Percentiles rank a stretch among this genome's conserved stretches.
Conservation (phyloP, 169 alveolate species). For the Cytauxzoon felis region DNA sequence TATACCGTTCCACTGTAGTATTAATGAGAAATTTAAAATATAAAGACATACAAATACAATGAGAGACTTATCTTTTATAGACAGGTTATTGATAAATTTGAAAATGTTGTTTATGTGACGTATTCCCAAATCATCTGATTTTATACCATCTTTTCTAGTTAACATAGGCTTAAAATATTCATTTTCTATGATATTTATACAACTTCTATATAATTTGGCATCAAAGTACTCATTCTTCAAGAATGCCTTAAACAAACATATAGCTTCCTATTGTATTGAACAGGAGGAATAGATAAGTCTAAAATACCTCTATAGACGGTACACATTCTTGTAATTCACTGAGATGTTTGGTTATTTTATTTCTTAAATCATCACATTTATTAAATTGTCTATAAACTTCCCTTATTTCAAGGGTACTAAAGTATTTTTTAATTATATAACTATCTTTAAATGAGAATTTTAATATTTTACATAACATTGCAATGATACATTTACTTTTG, state of each 20-base stretch:
- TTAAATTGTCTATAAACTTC: not conserved
- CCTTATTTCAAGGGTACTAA: not conserved
- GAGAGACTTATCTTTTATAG: constrained; percentile 27
- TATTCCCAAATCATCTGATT: not conserved
- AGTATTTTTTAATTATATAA: too few species aligned
- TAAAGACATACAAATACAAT: constrained; percentile 30
- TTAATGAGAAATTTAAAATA: not conserved
- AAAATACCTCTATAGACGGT: constrained; percentile 16
- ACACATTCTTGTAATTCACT: constrained; percentile 1
- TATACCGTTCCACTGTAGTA: constrained; percentile 35
- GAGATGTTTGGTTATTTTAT: not conserved
- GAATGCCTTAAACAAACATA: constrained; percentile 16
- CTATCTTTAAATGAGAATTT: too few species aligned
- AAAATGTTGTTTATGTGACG: not conserved
- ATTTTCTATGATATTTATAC: constrained; percentile 36
- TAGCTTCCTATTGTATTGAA: constrained; percentile 36
- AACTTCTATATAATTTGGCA: constrained; percentile 18
- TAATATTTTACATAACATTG: too few species aligned
- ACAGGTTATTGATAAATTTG: constrained; percentile 20
- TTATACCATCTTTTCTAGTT: constrained; percentile 5
- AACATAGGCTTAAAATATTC: constrained; percentile 51
- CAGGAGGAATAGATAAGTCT: not conserved
- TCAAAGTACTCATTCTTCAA: constrained; percentile 13
- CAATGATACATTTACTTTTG: too few species aligned
- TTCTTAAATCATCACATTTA: not conserved